Conservation (phyloP, 352 stramenopile genomes). For the Globisporangium acanthophoron region DNA sequence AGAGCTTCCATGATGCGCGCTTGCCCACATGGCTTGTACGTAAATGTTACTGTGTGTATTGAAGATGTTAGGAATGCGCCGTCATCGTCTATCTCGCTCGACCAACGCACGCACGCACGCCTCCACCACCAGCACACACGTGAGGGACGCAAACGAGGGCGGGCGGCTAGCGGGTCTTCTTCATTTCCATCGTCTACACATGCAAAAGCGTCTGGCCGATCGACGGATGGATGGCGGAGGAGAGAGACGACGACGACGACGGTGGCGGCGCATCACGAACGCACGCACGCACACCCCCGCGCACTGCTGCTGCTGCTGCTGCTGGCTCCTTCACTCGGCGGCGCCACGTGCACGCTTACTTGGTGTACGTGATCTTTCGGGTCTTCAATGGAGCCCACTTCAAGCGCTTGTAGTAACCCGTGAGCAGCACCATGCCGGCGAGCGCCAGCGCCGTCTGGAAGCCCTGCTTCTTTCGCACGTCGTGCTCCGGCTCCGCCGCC, state of each 20-base stretch:
- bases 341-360: conserved; percentile 50
- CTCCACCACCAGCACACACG: too few species aligned
- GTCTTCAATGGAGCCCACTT: conserved; percentile 98
- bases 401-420: conserved; percentile 98
- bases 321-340: neutral
- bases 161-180: neutral
- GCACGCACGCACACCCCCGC: neutral
- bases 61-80: too few species aligned
- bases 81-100: too few species aligned
- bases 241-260: neutral
- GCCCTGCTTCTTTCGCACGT: conserved; percentile 97
- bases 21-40: too few species aligned
- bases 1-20: too few species aligned
- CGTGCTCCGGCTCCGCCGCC: conserved; percentile 96
- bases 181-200: conserved; percentile 18
- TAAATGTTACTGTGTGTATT: too few species aligned
- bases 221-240: neutral
- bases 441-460: conserved; percentile 94
- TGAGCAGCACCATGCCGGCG: conserved; percentile 87
- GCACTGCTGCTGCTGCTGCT: neutral
- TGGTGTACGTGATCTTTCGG: conserved; percentile 97
- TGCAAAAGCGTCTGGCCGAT: conserved; percentile 11
- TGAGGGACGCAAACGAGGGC: too few species aligned
- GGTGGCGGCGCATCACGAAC: neutral
- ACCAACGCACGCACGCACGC: too few species aligned